Evolutionary conservation across 176 grass and related monocot genomes (phyloP), one percentile per base, ranked within the genome.

Genomic region (Rhynchospora pubera): DNA sequence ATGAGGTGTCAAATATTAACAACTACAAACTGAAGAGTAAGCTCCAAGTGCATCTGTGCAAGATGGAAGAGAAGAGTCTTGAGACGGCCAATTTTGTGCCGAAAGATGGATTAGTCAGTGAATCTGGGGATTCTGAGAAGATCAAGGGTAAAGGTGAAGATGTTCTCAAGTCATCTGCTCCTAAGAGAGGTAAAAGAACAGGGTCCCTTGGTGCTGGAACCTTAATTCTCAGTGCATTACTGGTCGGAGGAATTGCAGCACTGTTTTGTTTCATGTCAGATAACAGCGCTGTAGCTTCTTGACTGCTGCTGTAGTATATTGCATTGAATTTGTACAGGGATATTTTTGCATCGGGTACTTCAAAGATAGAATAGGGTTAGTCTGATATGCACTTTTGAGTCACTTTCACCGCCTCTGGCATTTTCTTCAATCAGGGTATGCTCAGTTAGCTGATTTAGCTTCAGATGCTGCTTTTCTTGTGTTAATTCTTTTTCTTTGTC

Each of bases 41-140:
- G 60, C 76, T 89, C 72, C 90, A 97, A 86, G 52, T 87, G 58
- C 56, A 63, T 65, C 63, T 88, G 56, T 78, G 86, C 30, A 93
- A 57, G 87, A 94, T 92, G 88, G 85, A 91, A 80, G 85, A 82
- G 16, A 90, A 82, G 67, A 89, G 87, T 65, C 65, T 84, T 60
- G 89, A 85, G 78, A 86, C 77, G 65, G 83, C 94, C 63, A 97
- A 87, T 74, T 84, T 90, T 81, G 18, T 9, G 13, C 79, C 79
- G 0, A 81, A 64, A 18, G 67, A 73, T 47, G 67, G 56, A 61
- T 56, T 64, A 13, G 69, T 52, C 0, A 68, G 57, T 28, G 67
- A 63, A 21, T 74, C 50, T 77, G 39, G 47, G 9, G n/a, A 58
- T 12, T 62, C 22, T 64, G 67, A 77, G 65, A 81, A 65, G n/a